Conservation (phyloP, 805 yeast genomes). For the Zygotorulaspora chibaensis region DNA sequence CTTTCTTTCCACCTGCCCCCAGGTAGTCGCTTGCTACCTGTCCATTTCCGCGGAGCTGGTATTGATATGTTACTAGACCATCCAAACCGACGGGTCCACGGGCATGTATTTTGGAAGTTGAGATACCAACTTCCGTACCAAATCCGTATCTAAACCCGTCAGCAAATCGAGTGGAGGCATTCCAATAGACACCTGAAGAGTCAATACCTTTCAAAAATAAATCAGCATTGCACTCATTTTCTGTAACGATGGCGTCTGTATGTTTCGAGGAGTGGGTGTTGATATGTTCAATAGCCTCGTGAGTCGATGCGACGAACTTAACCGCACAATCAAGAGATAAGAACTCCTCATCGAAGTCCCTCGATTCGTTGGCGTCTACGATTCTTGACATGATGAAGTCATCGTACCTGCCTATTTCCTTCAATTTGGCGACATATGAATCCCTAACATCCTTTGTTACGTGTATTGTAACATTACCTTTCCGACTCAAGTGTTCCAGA, state of each 20-base stretch:
- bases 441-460: constrained; percentile 48
- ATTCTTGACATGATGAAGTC: constrained; percentile 29
- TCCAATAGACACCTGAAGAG: constrained; percentile 97
- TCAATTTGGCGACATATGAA: constrained; percentile 25
- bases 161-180: constrained; percentile 94
- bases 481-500: constrained; percentile 46
- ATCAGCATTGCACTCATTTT: constrained; percentile 65
- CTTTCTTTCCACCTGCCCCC: constrained; percentile 86
- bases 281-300: constrained; percentile 79
- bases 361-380: constrained; percentile 43
- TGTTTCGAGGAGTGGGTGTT: constrained; percentile 92
- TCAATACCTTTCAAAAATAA: constrained; percentile 79
- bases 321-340: constrained; percentile 81
- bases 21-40: constrained; percentile 87
- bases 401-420: constrained; percentile 11
- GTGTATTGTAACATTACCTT: constrained; percentile 67
- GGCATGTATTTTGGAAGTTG: constrained; percentile 95
- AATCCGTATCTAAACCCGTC: constrained; percentile 98
- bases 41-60: constrained; percentile 87
- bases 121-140: constrained; percentile 97
- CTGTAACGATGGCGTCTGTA: constrained; percentile 89
- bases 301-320: constrained; percentile 51
- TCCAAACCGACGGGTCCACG: constrained; percentile 98
- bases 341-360: constrained; percentile 79
- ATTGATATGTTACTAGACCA: constrained; percentile 93